Evolutionary conservation across 2,329 filamentous ascomycete species (phyloP), one percentile per base, ranked within the genome.

Genomic region (Penicillium sp.): DNA sequence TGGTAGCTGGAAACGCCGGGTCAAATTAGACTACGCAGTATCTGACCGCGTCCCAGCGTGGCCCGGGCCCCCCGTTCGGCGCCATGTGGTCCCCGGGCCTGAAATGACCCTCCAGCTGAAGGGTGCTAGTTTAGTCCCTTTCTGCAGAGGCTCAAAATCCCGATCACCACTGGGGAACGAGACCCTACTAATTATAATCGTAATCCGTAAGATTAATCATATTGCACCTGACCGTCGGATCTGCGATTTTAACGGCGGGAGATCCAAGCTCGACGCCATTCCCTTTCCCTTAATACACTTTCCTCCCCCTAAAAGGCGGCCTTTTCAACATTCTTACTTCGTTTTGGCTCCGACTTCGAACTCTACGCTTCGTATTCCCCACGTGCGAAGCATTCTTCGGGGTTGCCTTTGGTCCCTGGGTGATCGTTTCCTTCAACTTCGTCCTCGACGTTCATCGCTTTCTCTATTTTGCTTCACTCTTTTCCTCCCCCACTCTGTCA

Each of bases 111-210:
- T 45, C 33, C 9, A 53, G 50, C 49, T 48, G 45, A 51, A 36
- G 22, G 58, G 42, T 41, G 51, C 52, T 48, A 61, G 49, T 31
- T 44, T 56, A 42, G 58, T 44, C 24, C 39, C 7, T 20, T 46
- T 25, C 53, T 56, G 50, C 56, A 53, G 50, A 65, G 61, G 62
- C 62, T 64, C 57, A 64, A 64, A 60, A 57, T 51, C 56, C 50
- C 54, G 50, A 60, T 62, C 55, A 48, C 55, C 53, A 57, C 47
- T 61, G 56, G 58, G 42, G 55, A 52, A 50, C 39, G 44, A 4
- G 44, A 28, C 18, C 45, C 24, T 42, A 13, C 38, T 48, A 42
- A 48, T 35, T 33, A 35, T 42, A 48, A 35, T 42, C 20, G 46
- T 31, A 31, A 47, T 42, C 33, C 16, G 22, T 40, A 43, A 44